phyloP scores from a whole-genome alignment of 768 basidiomycete genomes.

The Termitomyces sp. region DNA sequence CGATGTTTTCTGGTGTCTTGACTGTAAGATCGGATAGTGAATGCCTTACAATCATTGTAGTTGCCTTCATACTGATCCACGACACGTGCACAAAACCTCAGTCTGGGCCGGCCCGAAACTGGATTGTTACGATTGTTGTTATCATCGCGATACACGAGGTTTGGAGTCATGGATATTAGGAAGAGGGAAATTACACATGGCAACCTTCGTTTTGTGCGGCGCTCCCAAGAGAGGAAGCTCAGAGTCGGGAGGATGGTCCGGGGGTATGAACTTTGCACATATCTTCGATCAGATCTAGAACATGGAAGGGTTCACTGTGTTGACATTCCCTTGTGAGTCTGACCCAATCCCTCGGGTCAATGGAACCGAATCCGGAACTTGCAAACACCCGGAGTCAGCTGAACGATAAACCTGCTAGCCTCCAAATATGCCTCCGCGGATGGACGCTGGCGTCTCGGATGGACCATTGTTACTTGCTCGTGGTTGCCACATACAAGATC shows the following conservation, averaged over 20 bases:
- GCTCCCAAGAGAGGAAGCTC: background rate
- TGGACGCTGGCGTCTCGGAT: constrained; percentile 1
- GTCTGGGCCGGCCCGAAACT: background rate
- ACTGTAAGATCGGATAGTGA: constrained; percentile 27
- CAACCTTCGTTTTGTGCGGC: background rate
- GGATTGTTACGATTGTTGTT: background rate
- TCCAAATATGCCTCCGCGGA: constrained; percentile 3
- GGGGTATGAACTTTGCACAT: background rate
- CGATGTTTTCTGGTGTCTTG: constrained; percentile 22
- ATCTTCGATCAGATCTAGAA: constrained; percentile 1
- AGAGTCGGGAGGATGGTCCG: background rate
- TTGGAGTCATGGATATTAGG: too few species aligned
- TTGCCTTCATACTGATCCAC: background rate
- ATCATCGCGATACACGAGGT: too few species aligned
- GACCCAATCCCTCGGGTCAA: constrained; percentile 10
- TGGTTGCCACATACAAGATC: constrained; percentile 8
- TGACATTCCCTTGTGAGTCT: constrained; percentile 3
- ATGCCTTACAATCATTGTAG: too few species aligned
- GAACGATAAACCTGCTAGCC: background rate
- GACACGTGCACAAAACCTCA: background rate
- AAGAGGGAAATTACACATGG: too few species aligned
- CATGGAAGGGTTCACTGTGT: background rate
- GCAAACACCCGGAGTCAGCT: constrained; percentile 11
- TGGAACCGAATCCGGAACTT: constrained; percentile 8
- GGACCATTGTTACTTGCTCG: constrained; percentile 5